A percentile compares a stretch with the other conserved stretches of the same genome.
Evolutionary conservation across 106 monocot species (phyloP).

Genomic region (Posidonia australis): DNA sequence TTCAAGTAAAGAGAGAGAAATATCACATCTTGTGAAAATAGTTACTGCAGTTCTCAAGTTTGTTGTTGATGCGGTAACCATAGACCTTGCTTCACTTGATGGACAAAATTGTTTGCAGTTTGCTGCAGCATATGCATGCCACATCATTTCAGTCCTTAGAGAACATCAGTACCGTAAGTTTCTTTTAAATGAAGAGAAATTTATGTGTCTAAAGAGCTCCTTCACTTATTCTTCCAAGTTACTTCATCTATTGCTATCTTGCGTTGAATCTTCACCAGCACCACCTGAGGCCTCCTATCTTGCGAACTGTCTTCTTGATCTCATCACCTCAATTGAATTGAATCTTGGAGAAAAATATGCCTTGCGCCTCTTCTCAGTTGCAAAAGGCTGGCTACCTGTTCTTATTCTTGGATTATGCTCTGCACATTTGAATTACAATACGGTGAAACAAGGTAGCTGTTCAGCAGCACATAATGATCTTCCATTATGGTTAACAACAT

Average conservation of each 20-base stretch:
- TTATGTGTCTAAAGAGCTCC: conserved; percentile 37
- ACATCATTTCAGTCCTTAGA: conserved; percentile 25
- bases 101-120: conserved; percentile 42
- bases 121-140: conserved; percentile 30
- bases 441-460: neutral
- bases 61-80: conserved; percentile 43
- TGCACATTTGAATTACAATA: conserved; percentile 22
- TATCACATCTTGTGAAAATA: conserved; percentile 33
- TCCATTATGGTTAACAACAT: conserved; percentile 44
- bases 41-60: conserved; percentile 50
- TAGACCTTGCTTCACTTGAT: conserved; percentile 16
- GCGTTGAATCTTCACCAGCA: conserved; percentile 23
- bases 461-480: neutral
- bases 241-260: conserved; percentile 50
- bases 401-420: conserved; percentile 58
- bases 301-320: conserved; percentile 62
- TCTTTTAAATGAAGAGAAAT: conserved; percentile 24
- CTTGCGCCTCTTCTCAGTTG: conserved; percentile 26
- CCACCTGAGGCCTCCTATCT: conserved; percentile 43
- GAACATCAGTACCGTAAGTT: conserved; percentile 10
- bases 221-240: conserved; percentile 76
- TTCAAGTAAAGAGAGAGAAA: conserved; percentile 13
- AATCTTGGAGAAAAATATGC: conserved; percentile 37
- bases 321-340: conserved; percentile 44
- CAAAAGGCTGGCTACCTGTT: conserved; percentile 71